These are phyloP conservation scores for Auriscalpium orientale DNA, from an alignment of 768 basidiomycete genomes.

Conservation along the genomic window DNA sequence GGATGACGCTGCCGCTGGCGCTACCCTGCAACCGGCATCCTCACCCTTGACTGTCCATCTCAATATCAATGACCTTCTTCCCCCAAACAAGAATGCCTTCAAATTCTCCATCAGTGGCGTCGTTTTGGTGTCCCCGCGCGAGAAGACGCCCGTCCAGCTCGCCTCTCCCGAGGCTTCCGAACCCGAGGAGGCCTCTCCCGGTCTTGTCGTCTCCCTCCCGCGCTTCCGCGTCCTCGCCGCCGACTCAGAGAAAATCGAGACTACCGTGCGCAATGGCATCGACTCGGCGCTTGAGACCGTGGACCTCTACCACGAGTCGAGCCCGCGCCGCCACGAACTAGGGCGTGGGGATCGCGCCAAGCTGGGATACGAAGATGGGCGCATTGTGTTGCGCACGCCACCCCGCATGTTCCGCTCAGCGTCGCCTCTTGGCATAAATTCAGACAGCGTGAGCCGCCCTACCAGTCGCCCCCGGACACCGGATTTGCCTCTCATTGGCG, in stretches of 20 bases:
- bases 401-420: conserved; percentile 6
- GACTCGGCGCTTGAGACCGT: conserved; percentile 35
- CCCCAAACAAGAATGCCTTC: conserved; percentile 56
- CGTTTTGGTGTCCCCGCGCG: conserved; percentile 47
- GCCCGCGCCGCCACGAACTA: conserved; percentile 56
- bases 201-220: conserved; percentile 54
- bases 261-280: conserved; percentile 53
- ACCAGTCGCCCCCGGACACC: conserved; percentile 19
- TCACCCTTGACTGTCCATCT: conserved; percentile 67
- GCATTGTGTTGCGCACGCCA: conserved; percentile 42
- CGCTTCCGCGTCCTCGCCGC: conserved; percentile 63
- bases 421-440: conserved; percentile 9
- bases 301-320: conserved; percentile 55
- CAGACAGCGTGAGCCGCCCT: conserved; percentile 11
- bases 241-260: conserved; percentile 52
- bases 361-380: conserved; percentile 54
- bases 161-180: neutral
- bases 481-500: conserved; percentile 13
- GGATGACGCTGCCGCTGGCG: conserved; percentile 17
- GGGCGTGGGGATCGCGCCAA: conserved; percentile 52
- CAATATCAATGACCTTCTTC: conserved; percentile 71
- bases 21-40: conserved; percentile 31
- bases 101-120: conserved; percentile 60
- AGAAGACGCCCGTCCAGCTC: conserved; percentile 21
- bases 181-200: conserved; percentile 11